A percentile compares a stretch with the other conserved stretches of the same genome.
phyloP scores from a whole-genome alignment of 129 eudicot species.

The Arctium lappa region DNA sequence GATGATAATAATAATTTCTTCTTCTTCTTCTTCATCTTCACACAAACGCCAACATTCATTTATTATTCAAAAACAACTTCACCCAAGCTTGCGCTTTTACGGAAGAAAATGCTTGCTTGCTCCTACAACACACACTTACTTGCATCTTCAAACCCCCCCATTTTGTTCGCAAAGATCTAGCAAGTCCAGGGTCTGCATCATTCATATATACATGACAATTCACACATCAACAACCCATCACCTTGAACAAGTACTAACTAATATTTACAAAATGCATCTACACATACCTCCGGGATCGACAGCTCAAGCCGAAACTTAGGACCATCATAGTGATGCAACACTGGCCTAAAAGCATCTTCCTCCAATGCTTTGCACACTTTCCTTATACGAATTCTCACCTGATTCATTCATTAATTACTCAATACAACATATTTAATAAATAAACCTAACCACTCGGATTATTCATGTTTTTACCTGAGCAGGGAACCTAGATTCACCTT shows the following conservation, averaged over 20 bases:
- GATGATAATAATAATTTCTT: not conserved
- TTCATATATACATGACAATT: not conserved
- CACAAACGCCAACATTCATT: slow-evolving; percentile 21
- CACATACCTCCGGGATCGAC: slow-evolving; percentile 83
- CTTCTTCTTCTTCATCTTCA: slow-evolving; percentile 16
- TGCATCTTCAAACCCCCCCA: slow-evolving; percentile 52
- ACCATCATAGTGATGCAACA: slow-evolving; percentile 98
- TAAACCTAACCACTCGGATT: not conserved
- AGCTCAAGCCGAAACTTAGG: slow-evolving; percentile 98
- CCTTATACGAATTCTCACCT: slow-evolving; percentile 91
- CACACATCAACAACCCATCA: not conserved
- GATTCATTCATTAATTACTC: not conserved
- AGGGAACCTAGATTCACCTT: slow-evolving; percentile 99
- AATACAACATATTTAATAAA: not conserved
- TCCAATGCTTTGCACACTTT: slow-evolving; percentile 91
- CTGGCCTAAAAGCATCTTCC: slow-evolving; percentile 98
- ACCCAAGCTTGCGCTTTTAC: slow-evolving; percentile 87
- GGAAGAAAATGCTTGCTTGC: slow-evolving; percentile 48
- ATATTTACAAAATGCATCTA: not conserved
- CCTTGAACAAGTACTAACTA: not conserved
- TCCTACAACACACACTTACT: slow-evolving; percentile 6
- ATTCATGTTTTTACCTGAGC: slow-evolving; percentile 70
- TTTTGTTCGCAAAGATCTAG: slow-evolving; percentile 96
- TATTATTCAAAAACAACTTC: slow-evolving; percentile 55
- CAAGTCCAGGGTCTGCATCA: slow-evolving; percentile 79